These are phyloP conservation scores for Daucus carota DNA, from an alignment of 129 eudicot genomes.

Conservation along the genomic window DNA sequence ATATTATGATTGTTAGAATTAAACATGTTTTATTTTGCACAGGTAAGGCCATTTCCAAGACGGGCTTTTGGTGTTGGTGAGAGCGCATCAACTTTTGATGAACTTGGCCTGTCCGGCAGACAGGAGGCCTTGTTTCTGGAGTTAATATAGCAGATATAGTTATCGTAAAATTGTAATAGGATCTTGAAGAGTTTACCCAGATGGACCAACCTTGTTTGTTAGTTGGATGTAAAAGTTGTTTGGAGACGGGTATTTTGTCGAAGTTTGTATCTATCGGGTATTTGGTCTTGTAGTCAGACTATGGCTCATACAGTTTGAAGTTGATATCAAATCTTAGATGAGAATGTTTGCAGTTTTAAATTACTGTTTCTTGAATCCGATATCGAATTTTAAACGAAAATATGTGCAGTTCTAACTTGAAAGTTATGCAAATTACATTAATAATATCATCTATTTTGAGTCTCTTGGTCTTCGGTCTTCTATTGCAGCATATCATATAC, in stretches of 20 bases:
- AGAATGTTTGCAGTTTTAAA: too few relatives aligned
- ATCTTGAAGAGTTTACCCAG: neutral
- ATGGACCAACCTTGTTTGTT: neutral
- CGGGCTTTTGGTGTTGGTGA: neutral
- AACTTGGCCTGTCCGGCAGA: neutral
- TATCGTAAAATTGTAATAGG: neutral
- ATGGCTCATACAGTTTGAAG: too few relatives aligned
- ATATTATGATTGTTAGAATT: neutral
- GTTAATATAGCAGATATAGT: neutral
- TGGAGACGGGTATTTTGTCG: neutral
- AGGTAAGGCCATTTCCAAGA: neutral
- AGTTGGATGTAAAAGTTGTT: neutral
- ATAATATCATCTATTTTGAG: too few relatives aligned
- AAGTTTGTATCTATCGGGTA: neutral
- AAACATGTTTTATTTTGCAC: neutral
- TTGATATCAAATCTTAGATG: too few relatives aligned
- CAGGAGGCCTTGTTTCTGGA: neutral
- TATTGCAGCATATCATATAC: too few relatives aligned
- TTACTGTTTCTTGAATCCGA: too few relatives aligned
- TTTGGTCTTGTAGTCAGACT: neutral
- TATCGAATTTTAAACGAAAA: too few relatives aligned
- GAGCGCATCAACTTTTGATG: neutral
- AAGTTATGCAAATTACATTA: too few relatives aligned
- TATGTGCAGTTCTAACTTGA: too few relatives aligned
- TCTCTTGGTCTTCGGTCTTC: too few relatives aligned